Evolutionary conservation across 2,329 filamentous ascomycete species (phyloP), one percentile per base, ranked within the genome.

Genomic region (Pleomassaria siparia): DNA sequence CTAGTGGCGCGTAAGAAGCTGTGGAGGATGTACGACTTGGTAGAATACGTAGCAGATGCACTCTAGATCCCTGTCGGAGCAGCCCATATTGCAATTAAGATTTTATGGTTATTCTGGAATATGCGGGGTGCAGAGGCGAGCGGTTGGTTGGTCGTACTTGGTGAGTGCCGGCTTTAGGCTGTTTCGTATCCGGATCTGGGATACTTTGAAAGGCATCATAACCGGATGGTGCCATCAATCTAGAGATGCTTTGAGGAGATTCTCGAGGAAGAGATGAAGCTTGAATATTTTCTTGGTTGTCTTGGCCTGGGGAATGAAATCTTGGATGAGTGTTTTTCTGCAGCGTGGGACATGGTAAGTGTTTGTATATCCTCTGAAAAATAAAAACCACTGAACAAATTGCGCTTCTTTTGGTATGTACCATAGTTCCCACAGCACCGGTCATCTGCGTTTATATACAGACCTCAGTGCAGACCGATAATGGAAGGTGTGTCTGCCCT

Each of bases 131-230:
- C 50, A 52, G 43, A 46, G 36, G 16, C 35, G 8, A 22, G 21
- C 35, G 39, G 47, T 46, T 44, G 41, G 25, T 42, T 32, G n/a
- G 52, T 59, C 40, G 21, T 47, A 40, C 35, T 40, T 33, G 45
- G 43, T 43, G 53, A 52, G 40, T 64, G 51, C 56, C 51, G 55
- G 52, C 30, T 63, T 67, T 68, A 69, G 60, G 58, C 63, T 65
- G 60, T 53, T n/a, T 37, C 35, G 35, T 20, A 13, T 22, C 56
- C 30, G 50, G 47, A 44, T 40, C 29, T 44, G 46, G 39, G 35
- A 24, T 40, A 59, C n/a, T n/a, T n/a, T n/a, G n/a, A n/a, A n/a
- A n/a, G n/a, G n/a, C n/a, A n/a, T 29, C 58, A 56, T 55, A 65
- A 42, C 63, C 62, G 59, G 54, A 36, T 50, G 44, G 41, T 47